Conservation (phyloP, 495 filamentous ascomycete genomes). For the Tuber melanosporum region DNA sequence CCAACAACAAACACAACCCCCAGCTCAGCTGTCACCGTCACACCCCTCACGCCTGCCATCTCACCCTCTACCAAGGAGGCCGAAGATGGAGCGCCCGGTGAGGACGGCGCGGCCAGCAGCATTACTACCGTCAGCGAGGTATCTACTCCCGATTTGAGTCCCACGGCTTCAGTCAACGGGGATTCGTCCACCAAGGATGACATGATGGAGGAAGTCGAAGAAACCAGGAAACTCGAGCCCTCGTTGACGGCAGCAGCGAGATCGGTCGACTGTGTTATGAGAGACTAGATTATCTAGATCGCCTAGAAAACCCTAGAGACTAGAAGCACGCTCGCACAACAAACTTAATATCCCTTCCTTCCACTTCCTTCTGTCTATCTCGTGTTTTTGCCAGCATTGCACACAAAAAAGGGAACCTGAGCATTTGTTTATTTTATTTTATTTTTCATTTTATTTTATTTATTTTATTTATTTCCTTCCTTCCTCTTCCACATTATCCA, state of each 20-base stretch:
- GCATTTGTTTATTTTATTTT: not conserved
- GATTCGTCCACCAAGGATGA: slow-evolving; percentile 32
- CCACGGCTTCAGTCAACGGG: slow-evolving; percentile 34
- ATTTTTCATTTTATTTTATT: not conserved
- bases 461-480: slow-evolving; percentile 2
- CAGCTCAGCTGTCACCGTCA: not conserved
- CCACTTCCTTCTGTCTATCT: slow-evolving; percentile 1
- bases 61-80: slow-evolving; percentile 32
- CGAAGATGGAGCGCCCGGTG: slow-evolving; percentile 17
- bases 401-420: slow-evolving; percentile 3
- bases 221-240: slow-evolving; percentile 18
- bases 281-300: slow-evolving; percentile 30
- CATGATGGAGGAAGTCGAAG: slow-evolving; percentile 30
- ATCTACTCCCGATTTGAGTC: slow-evolving; percentile 35
- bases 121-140: slow-evolving; percentile 33
- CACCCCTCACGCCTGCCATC: slow-evolving; percentile 39
- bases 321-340: not conserved
- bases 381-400: slow-evolving; percentile 1
- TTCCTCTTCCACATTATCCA: not conserved
- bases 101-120: slow-evolving; percentile 21
- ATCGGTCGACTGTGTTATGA: slow-evolving; percentile 34
- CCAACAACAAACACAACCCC: not conserved
- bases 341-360: slow-evolving; percentile 3
- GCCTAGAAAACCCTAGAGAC: slow-evolving; percentile 1
- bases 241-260: slow-evolving; percentile 17